phyloP scores from a whole-genome alignment of 768 basidiomycete genomes.

The Boletus reticulatus region DNA sequence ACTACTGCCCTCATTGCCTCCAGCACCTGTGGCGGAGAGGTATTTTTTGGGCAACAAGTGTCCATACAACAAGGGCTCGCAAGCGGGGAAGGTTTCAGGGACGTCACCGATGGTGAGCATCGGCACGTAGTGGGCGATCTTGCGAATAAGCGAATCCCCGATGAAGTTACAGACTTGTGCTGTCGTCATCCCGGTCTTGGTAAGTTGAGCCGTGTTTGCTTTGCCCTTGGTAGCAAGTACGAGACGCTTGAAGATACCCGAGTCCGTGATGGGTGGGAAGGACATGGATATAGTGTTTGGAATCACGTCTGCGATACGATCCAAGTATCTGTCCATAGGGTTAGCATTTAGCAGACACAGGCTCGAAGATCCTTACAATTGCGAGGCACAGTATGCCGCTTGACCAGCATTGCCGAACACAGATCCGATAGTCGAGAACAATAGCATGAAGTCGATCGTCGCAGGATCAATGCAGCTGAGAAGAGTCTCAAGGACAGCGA shows the following conservation, averaged over 20 bases:
- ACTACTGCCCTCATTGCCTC: conserved; percentile 7
- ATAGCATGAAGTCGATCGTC: conserved; percentile 30
- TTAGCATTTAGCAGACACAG: neutral
- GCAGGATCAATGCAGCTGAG: conserved; percentile 14
- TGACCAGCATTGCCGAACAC: conserved; percentile 31
- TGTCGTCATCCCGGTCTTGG: conserved; percentile 33
- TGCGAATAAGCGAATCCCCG: conserved; percentile 29
- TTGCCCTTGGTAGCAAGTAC: conserved; percentile 26
- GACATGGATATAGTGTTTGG: conserved; percentile 34
- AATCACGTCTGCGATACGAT: conserved; percentile 29
- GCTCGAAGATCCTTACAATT: conserved; percentile 9
- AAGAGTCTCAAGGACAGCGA: conserved; percentile 17
- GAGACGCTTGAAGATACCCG: conserved; percentile 34
- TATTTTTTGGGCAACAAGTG: conserved; percentile 24
- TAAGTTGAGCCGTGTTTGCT: conserved; percentile 29
- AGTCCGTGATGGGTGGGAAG: conserved; percentile 35
- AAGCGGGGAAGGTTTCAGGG: conserved; percentile 24
- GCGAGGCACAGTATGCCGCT: conserved; percentile 23
- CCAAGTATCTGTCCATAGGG: conserved; percentile 24
- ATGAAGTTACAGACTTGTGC: conserved; percentile 33
- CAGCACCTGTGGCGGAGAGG: conserved; percentile 13
- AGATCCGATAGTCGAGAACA: conserved; percentile 35
- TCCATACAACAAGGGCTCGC: conserved; percentile 27
- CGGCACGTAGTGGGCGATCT: conserved; percentile 30
- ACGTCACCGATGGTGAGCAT: conserved; percentile 26